These are phyloP conservation scores for Halenospora varia DNA, from an alignment of 495 filamentous ascomycete species.

Conservation along the genomic window DNA sequence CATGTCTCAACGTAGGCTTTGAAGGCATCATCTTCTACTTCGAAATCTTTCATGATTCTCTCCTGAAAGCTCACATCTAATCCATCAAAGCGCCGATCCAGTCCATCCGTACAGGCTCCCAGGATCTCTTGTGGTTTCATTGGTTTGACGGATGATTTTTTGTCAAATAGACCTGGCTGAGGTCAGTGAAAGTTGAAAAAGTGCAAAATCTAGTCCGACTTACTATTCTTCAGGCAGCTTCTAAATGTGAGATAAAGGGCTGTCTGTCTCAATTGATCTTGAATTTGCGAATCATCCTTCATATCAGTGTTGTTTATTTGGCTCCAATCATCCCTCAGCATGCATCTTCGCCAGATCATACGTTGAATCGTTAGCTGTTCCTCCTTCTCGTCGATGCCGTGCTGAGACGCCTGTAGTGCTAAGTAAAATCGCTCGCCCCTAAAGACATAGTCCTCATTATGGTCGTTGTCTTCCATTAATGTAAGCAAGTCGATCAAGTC, in stretches of 20 bases:
- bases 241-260: constrained; percentile 35
- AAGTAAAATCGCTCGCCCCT: constrained; percentile 46
- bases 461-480: constrained; percentile 40
- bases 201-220: constrained; percentile 15
- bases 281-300: constrained; percentile 35
- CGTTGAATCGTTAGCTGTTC: constrained; percentile 40
- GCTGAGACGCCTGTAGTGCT: constrained; percentile 51
- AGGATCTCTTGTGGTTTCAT: constrained; percentile 36
- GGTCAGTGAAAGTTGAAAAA: constrained; percentile 7
- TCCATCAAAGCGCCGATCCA: constrained; percentile 34
- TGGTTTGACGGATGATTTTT: constrained; percentile 13
- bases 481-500: constrained; percentile 81
- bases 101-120: constrained; percentile 33
- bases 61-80: constrained; percentile 36
- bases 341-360: constrained; percentile 65
- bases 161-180: constrained; percentile 20
- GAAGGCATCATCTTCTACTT: constrained; percentile 41
- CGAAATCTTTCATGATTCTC: constrained; percentile 38
- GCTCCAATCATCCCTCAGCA: constrained; percentile 61
- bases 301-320: constrained; percentile 40
- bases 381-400: constrained; percentile 33
- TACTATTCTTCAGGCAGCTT: constrained; percentile 27
- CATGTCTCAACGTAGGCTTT: constrained; percentile 39
- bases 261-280: constrained; percentile 30
- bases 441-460: constrained; percentile 34